Percentiles rank a stretch among this genome's conserved stretches.
phyloP scores from a whole-genome alignment of 306 rosid species.

The cucumber (Cucumis sativus) region Cucumber_9930_V3 NC_026660.2:25137501-25138000 shows the following conservation, averaged over 20 bases:
- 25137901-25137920: background rate
- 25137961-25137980: background rate
- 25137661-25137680: background rate
- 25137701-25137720: background rate
- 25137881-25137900: background rate
- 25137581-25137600: background rate
- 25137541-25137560: background rate
- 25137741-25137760: background rate
- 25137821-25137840: background rate
- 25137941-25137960: background rate
- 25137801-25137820: background rate
- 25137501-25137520: too few species aligned
- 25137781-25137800: too few species aligned
- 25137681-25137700: background rate
- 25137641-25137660: background rate
- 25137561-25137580: background rate
- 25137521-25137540: background rate
- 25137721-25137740: background rate
- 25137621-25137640: background rate
- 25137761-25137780: background rate
- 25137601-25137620: background rate
- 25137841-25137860: background rate
- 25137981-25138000: background rate
- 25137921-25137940: background rate
- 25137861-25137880: background rate